Conservation (phyloP, 2,329 filamentous ascomycete species). For the Didymella exigua region DNA sequence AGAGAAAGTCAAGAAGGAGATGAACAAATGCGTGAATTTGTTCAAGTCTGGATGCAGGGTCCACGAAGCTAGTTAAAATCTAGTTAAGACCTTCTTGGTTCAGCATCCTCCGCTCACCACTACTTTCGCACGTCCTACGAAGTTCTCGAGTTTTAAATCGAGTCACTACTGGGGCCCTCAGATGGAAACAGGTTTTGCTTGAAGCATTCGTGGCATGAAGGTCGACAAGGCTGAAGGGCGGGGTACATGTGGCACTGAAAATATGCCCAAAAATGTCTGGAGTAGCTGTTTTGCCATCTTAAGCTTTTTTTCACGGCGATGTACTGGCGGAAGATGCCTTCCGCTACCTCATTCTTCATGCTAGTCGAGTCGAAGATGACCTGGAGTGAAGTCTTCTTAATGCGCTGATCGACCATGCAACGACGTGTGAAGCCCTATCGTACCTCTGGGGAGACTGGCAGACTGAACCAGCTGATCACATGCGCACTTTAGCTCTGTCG, state of each 20-base stretch:
- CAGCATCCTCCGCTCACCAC: not conserved
- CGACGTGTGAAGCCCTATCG: constrained; percentile 19
- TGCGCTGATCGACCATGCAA: not conserved
- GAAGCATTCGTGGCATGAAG: too few relatives aligned
- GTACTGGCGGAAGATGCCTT: not conserved
- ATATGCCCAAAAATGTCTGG: not conserved
- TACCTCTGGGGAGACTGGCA: too few relatives aligned
- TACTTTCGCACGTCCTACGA: not conserved
- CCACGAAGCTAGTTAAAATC: not conserved
- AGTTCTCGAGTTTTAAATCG: not conserved
- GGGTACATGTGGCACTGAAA: not conserved
- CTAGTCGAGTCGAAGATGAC: not conserved
- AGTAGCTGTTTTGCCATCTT: not conserved
- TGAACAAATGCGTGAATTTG: constrained; percentile 15
- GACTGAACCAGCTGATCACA: too few relatives aligned
- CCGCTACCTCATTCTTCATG: not conserved
- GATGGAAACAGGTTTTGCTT: too few relatives aligned
- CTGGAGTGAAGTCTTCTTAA: constrained; percentile 15
- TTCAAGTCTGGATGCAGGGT: constrained; percentile 18
- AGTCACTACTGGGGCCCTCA: too few relatives aligned
- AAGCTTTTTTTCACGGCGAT: not conserved
- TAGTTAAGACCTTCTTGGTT: not conserved
- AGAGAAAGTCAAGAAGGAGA: not conserved
- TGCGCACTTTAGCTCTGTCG: too few relatives aligned
- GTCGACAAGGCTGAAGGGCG: too few relatives aligned